phyloP scores from a whole-genome alignment of 257 asterid species.

The Fraxinus cuspidata region DNA sequence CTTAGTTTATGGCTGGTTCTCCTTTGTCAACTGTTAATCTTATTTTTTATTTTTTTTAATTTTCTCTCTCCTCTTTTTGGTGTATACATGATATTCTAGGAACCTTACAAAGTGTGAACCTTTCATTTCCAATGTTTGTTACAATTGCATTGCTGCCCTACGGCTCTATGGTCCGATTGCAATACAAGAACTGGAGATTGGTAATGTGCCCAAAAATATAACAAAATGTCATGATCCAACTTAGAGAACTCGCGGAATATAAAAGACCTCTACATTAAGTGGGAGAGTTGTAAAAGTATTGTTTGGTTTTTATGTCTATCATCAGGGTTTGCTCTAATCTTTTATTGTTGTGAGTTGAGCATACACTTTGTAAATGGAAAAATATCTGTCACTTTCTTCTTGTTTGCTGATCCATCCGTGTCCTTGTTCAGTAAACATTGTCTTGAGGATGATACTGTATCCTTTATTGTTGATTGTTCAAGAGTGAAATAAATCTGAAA shows the following conservation, averaged over 20 bases:
- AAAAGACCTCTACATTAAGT: background rate
- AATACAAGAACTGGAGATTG: background rate
- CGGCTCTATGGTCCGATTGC: background rate
- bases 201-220: background rate
- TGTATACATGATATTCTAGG: background rate
- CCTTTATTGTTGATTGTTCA: background rate
- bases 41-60: too few species aligned
- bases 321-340: background rate
- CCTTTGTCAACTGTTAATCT: background rate
- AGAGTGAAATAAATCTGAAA: background rate
- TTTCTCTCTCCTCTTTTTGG: background rate
- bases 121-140: conserved; percentile 4
- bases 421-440: background rate
- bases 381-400: background rate
- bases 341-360: background rate
- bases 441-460: background rate
- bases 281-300: background rate
- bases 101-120: background rate
- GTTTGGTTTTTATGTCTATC: background rate
- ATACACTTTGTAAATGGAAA: background rate
- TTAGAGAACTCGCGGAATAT: background rate
- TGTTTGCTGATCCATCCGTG: background rate
- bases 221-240: background rate
- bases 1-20: background rate
- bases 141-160: background rate